These are phyloP conservation scores for Gryganskiella cystojenkinii DNA, from an alignment of 192 early-diverging fungal genomes.

Conservation along the genomic window DNA sequence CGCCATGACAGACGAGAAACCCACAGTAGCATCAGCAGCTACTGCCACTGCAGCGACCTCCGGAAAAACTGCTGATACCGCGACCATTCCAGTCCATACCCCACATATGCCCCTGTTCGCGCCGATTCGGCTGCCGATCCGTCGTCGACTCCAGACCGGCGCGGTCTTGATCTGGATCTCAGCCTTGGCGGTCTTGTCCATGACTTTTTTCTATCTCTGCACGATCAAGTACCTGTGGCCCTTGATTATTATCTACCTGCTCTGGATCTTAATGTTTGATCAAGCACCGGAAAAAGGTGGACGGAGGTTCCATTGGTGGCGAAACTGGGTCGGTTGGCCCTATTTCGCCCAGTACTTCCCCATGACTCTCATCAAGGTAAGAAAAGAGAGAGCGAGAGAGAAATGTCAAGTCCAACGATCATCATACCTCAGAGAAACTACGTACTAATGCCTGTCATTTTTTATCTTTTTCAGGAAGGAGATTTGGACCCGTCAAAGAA, in stretches of 20 bases:
- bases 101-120: conserved; percentile 60
- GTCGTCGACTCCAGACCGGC: conserved; percentile 74
- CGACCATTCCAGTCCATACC: neutral
- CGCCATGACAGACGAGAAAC: neutral
- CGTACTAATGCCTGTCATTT: neutral
- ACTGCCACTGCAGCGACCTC: neutral
- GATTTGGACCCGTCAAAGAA: conserved; percentile 86
- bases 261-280: conserved; percentile 78
- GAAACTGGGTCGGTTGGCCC: conserved; percentile 72
- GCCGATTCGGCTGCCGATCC: conserved; percentile 72
- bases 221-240: conserved; percentile 65
- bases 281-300: conserved; percentile 84
- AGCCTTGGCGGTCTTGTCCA: conserved; percentile 62
- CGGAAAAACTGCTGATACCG: neutral
- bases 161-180: conserved; percentile 72
- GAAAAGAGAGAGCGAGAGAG: neutral
- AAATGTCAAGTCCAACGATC: too few species aligned
- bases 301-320: conserved; percentile 62
- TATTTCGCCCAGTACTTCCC: conserved; percentile 88
- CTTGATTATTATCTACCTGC: conserved; percentile 75
- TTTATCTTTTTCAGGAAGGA: conserved; percentile 60
- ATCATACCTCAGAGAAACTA: too few species aligned
- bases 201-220: conserved; percentile 73
- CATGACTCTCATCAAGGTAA: conserved; percentile 76
- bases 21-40: neutral